Percentiles rank a stretch among this genome's conserved stretches.
Evolutionary conservation across 2,329 filamentous ascomycete species (phyloP).

Genomic region (Alternaria consortialis): DNA sequence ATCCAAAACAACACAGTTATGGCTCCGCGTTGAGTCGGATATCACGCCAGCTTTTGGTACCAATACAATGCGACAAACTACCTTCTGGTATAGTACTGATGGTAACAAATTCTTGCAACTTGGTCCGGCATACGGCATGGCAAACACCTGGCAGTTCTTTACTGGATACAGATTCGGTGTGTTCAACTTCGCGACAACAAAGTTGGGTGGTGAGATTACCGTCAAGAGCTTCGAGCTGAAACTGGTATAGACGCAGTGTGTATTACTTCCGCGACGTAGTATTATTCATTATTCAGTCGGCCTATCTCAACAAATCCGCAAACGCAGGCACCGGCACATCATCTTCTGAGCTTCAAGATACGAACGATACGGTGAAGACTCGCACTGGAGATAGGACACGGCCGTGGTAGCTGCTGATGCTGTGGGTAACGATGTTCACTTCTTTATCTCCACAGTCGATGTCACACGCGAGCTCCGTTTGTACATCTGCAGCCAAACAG

Average conservation of each 20-base stretch:
- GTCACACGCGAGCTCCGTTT: not conserved
- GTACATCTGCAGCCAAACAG: not conserved
- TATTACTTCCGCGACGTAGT: not conserved
- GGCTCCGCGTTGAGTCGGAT: slow-evolving; percentile 46
- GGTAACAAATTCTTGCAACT: slow-evolving; percentile 44
- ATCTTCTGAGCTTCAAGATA: not conserved
- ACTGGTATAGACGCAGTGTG: slow-evolving; percentile 2
- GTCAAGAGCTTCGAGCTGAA: slow-evolving; percentile 33
- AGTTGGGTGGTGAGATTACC: slow-evolving; percentile 43
- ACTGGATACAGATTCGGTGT: slow-evolving; percentile 52
- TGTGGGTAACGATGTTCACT: not conserved
- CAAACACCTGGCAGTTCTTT: slow-evolving; percentile 51
- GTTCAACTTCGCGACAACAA: slow-evolving; percentile 51
- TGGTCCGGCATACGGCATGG: slow-evolving; percentile 43
- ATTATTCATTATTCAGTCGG: not conserved
- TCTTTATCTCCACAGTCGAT: not conserved
- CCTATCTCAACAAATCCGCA: not conserved
- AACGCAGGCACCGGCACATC: not conserved
- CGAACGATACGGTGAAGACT: not conserved
- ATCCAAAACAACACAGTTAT: slow-evolving; percentile 37
- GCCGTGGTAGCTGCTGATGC: not conserved
- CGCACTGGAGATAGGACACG: not conserved
- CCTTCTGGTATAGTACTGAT: slow-evolving; percentile 52
- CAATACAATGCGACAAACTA: slow-evolving; percentile 30
- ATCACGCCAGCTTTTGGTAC: slow-evolving; percentile 48